These are phyloP conservation scores for Bruguiera hainesii DNA, from an alignment of 441 rosid species.

Conservation along the genomic window DNA sequence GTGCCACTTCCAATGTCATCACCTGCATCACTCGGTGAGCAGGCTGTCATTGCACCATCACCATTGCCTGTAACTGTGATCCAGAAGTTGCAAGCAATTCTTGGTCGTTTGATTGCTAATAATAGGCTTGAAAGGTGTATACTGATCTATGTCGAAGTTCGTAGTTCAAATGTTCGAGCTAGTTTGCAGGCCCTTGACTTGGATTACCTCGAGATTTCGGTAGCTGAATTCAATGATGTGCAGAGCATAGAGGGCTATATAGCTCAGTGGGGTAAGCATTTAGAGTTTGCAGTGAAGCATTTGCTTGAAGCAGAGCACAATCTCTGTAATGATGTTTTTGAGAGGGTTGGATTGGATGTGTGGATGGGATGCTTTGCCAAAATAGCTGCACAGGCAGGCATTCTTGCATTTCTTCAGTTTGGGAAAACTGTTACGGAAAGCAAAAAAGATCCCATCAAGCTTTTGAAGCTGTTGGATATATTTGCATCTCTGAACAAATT, in stretches of 20 bases:
- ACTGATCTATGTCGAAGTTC: conserved; percentile 78
- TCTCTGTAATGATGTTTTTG: conserved; percentile 91
- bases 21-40: conserved; percentile 50
- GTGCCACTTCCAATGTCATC: conserved; percentile 88
- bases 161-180: conserved; percentile 81
- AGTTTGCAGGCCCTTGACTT: conserved; percentile 86
- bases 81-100: conserved; percentile 86
- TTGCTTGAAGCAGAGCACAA: conserved; percentile 92
- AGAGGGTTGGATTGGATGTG: conserved; percentile 71
- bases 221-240: conserved; percentile 77
- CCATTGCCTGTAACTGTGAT: conserved; percentile 83
- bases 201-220: conserved; percentile 89
- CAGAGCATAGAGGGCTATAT: conserved; percentile 89
- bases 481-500: conserved; percentile 80
- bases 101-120: conserved; percentile 82
- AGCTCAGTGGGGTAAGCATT: conserved; percentile 88
- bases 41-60: conserved; percentile 81
- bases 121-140: conserved; percentile 78
- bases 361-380: conserved; percentile 97
- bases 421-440: conserved; percentile 92
- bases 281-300: conserved; percentile 98
- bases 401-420: conserved; percentile 88
- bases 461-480: conserved; percentile 81
- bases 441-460: conserved; percentile 92
- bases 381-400: conserved; percentile 95